Evolutionary conservation across 257 asterid species (phyloP).

Genomic region (Scutellaria barbata): DNA sequence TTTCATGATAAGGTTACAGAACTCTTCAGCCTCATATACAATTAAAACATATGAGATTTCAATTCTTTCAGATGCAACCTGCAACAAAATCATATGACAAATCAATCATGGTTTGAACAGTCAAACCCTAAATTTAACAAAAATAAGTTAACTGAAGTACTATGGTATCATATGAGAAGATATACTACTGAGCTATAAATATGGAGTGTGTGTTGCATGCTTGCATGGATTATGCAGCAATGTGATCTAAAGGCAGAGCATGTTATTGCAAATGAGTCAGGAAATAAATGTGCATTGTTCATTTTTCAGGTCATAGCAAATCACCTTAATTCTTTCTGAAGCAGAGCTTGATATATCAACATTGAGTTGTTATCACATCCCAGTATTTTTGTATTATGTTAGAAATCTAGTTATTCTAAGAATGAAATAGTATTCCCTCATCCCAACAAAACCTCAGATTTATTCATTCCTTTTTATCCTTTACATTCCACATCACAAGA

Average conservation of each 20-base stretch:
- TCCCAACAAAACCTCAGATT: conserved; percentile 15
- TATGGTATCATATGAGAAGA: neutral
- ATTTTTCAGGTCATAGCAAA: neutral
- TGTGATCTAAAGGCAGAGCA: conserved; percentile 23
- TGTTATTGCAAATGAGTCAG: neutral
- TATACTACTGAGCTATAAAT: conserved; percentile 20
- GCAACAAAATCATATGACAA: conserved; percentile 39
- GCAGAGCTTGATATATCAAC: conserved; percentile 6
- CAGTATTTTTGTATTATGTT: neutral
- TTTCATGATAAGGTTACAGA: conserved; percentile 66
- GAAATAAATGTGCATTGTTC: neutral
- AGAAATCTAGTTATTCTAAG: conserved; percentile 8
- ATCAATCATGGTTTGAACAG: conserved; percentile 24
- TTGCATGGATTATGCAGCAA: conserved; percentile 10
- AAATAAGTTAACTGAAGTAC: conserved; percentile 23
- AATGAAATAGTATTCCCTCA: neutral
- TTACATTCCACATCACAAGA: conserved; percentile 28
- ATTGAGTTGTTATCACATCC: conserved; percentile 14
- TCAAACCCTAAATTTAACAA: conserved; percentile 10
- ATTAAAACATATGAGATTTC: conserved; percentile 66
- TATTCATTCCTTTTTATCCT: conserved; percentile 21
- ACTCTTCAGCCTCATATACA: conserved; percentile 87
- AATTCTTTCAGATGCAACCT: conserved; percentile 57
- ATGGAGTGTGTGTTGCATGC: neutral
- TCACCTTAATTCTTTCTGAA: neutral